Percentiles rank a stretch among this genome's conserved stretches.
phyloP scores from a whole-genome alignment of 1,284 basidiomycete species.

The Fistulinella cinereoalba region DNA sequence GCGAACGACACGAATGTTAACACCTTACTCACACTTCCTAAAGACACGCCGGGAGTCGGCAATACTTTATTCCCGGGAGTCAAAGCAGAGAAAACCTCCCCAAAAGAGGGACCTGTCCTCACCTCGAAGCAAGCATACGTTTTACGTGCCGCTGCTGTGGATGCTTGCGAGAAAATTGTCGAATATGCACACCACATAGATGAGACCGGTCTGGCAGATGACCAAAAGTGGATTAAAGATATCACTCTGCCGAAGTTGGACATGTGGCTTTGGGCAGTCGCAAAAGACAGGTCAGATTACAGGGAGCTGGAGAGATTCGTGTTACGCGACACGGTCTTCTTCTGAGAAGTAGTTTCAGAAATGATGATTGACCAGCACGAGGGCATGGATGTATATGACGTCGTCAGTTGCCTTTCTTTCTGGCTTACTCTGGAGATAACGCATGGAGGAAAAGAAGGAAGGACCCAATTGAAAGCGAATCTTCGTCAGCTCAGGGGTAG shows the following conservation, averaged over 20 bases:
- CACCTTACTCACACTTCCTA: slow-evolving; percentile 38
- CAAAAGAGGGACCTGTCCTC: slow-evolving; percentile 62
- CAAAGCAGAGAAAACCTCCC: slow-evolving; percentile 27
- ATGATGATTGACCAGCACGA: slow-evolving; percentile 1
- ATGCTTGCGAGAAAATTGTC: slow-evolving; percentile 70
- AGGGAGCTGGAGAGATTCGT: slow-evolving; percentile 60
- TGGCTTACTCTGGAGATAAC: slow-evolving; percentile 1
- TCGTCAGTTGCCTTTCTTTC: slow-evolving; percentile 1
- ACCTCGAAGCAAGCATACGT: slow-evolving; percentile 62
- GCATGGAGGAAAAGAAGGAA: slow-evolving; percentile 1
- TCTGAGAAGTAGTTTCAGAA: slow-evolving; percentile 36
- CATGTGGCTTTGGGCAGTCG: slow-evolving; percentile 74
- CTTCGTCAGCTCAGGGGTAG: slow-evolving; percentile 4
- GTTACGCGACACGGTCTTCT: slow-evolving; percentile 61
- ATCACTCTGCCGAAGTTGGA: slow-evolving; percentile 63
- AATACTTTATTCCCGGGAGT: slow-evolving; percentile 7
- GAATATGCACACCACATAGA: slow-evolving; percentile 49
- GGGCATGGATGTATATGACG: slow-evolving; percentile 5
- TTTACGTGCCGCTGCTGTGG: slow-evolving; percentile 77
- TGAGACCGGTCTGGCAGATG: slow-evolving; percentile 28
- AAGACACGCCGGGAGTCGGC: slow-evolving; percentile 11
- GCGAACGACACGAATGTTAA: slow-evolving; percentile 38
- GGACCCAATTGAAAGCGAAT: slow-evolving; percentile 8
- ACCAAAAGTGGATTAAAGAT: slow-evolving; percentile 49
- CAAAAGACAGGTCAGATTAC: slow-evolving; percentile 72